These are phyloP conservation scores for Pyracantha coccinea DNA, from an alignment of 331 rosid species.

Conservation along the genomic window DNA sequence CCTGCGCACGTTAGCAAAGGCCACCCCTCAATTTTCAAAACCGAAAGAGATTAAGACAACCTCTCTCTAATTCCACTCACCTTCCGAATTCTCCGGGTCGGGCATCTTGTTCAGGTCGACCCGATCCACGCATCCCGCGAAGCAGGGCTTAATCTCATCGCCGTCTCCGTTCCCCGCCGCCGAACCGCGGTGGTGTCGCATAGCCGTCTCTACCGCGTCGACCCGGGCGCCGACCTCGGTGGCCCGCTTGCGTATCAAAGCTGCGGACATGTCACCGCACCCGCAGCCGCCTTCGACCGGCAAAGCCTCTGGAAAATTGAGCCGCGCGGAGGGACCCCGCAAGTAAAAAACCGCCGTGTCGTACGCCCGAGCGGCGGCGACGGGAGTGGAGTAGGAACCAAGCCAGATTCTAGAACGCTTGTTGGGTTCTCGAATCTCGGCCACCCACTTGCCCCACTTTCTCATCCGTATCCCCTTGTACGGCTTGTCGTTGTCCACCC, in stretches of 20 bases:
- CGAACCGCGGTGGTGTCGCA: slow-evolving; percentile 18
- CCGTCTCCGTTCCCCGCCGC: slow-evolving; percentile 9
- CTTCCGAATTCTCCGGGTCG: slow-evolving; percentile 55
- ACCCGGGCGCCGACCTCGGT: slow-evolving; percentile 91
- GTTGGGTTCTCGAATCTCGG: slow-evolving; percentile 95
- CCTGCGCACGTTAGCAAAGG: slow-evolving; percentile 35
- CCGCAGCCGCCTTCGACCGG: slow-evolving; percentile 22
- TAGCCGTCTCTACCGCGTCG: slow-evolving; percentile 66
- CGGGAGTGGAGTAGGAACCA: slow-evolving; percentile 86
- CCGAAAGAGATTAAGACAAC: background rate
- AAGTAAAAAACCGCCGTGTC: slow-evolving; percentile 89
- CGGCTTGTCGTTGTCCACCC: slow-evolving; percentile 41
- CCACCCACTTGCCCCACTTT: slow-evolving; percentile 99
- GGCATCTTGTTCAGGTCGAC: slow-evolving; percentile 53
- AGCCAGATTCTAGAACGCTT: slow-evolving; percentile 97
- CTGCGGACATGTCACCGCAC: slow-evolving; percentile 71
- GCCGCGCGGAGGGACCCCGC: slow-evolving; percentile 86
- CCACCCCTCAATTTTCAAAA: background rate
- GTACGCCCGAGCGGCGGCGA: slow-evolving; percentile 95
- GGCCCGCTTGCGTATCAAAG: slow-evolving; percentile 75
- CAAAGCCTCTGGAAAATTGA: slow-evolving; percentile 72
- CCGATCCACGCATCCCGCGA: slow-evolving; percentile 42
- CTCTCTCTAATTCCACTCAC: slow-evolving; percentile 31
- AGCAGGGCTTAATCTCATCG: slow-evolving; percentile 15
- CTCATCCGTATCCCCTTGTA: slow-evolving; percentile 99